Percentiles rank a stretch among this genome's conserved stretches.
Evolutionary conservation across 2,329 filamentous ascomycete species (phyloP).

Genomic region (Colletotrichum shisoi): DNA sequence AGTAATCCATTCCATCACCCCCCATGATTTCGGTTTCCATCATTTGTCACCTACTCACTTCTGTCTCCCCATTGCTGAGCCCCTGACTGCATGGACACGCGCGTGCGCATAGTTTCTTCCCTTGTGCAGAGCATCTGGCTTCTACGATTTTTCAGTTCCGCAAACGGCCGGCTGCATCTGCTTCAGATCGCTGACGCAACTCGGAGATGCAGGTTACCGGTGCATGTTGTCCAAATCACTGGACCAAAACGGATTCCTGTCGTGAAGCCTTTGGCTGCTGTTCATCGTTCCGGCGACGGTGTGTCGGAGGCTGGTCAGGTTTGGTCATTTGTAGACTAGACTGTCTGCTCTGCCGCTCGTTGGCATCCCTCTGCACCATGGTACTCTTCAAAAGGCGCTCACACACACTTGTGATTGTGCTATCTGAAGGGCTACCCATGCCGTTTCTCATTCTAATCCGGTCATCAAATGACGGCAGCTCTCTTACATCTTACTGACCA

Average conservation of each 20-base stretch:
- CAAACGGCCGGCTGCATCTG: constrained; percentile 27
- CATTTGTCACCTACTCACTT: constrained; percentile 17
- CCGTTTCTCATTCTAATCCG: not conserved
- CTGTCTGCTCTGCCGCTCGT: not conserved
- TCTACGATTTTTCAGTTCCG: not conserved
- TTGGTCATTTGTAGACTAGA: not conserved
- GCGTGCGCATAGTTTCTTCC: not conserved
- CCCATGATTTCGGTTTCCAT: not conserved
- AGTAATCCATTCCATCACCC: constrained; percentile 4
- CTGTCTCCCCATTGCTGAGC: not conserved
- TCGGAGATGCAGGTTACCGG: constrained; percentile 20
- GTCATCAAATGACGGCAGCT: not conserved
- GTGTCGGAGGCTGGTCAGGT: not conserved
- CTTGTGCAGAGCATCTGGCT: not conserved
- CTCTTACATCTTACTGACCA: not conserved
- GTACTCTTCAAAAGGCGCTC: too few species aligned
- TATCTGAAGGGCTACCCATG: not conserved
- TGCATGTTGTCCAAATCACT: constrained; percentile 34
- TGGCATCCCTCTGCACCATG: too few species aligned
- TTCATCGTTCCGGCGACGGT: not conserved
- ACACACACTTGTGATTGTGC: not conserved
- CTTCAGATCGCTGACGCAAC: constrained; percentile 23
- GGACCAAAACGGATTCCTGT: constrained; percentile 9
- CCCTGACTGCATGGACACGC: too few species aligned
- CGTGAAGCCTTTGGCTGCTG: not conserved